A percentile compares a stretch with the other conserved stretches of the same genome.
Conservation (phyloP, 371 early-diverging fungal species). For the Parasitella parasitica region DNA sequence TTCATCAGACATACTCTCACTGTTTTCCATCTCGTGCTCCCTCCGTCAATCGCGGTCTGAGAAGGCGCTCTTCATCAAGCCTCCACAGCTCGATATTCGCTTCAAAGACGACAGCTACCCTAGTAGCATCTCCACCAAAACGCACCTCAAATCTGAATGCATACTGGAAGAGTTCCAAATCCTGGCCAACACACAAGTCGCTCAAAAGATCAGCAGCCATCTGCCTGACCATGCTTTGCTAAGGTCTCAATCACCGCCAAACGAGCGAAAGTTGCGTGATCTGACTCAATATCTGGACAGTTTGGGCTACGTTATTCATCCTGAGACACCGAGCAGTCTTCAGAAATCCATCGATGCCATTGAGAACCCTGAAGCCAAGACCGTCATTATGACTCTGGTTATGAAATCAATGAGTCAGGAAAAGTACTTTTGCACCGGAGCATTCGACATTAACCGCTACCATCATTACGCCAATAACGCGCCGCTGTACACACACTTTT, state of each 20-base stretch:
- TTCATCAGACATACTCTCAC: not conserved
- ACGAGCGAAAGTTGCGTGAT: constrained; percentile 52
- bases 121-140: constrained; percentile 7
- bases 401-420: constrained; percentile 76
- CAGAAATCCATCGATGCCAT: constrained; percentile 74
- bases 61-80: constrained; percentile 20
- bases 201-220: constrained; percentile 75
- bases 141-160: constrained; percentile 66
- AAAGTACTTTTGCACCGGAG: constrained; percentile 84
- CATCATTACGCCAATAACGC: constrained; percentile 73
- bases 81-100: constrained; percentile 60
- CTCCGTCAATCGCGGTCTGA: constrained; percentile 29
- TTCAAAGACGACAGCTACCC: constrained; percentile 67
- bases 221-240: constrained; percentile 89
- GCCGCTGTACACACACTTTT: constrained; percentile 86
- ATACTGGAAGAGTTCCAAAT: constrained; percentile 96
- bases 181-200: constrained; percentile 90
- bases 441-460: constrained; percentile 57
- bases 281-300: constrained; percentile 55
- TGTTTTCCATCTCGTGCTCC: constrained; percentile 64
- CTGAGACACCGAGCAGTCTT: constrained; percentile 51
- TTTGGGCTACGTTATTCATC: constrained; percentile 54
- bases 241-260: constrained; percentile 67
- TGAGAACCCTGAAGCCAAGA: constrained; percentile 40
- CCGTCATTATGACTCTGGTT: constrained; percentile 50